Conservation (phyloP, 2,329 filamentous ascomycete genomes). For the Beauveria rudraprayagi region DNA sequence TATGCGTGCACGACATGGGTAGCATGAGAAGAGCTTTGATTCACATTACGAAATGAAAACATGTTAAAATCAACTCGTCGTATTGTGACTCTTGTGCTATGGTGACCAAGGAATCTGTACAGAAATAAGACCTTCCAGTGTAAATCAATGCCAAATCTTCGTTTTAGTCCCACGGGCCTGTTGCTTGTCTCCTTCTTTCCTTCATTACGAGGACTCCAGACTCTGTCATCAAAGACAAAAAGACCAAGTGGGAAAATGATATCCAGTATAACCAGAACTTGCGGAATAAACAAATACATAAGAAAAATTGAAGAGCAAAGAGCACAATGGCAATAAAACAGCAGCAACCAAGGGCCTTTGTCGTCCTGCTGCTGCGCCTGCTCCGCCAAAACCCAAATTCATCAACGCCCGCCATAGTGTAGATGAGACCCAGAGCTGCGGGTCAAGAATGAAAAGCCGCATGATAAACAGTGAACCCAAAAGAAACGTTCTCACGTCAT, state of each 20-base stretch:
- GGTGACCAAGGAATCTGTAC: not conserved
- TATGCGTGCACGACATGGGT: not conserved
- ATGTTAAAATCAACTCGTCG: not conserved
- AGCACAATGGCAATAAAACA: not conserved
- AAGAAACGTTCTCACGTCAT: not conserved
- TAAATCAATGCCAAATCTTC: not conserved
- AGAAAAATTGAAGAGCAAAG: not conserved
- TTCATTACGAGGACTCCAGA: not conserved
- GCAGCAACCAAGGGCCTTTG: not conserved
- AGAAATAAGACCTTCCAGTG: not conserved
- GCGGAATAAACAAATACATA: not conserved
- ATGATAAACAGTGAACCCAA: not conserved
- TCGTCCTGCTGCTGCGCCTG: not conserved
- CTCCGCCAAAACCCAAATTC: not conserved
- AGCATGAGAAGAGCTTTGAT: constrained; percentile 1
- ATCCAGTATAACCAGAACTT: not conserved
- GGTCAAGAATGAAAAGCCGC: not conserved
- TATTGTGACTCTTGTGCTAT: not conserved
- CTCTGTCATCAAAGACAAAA: not conserved
- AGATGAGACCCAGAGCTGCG: not conserved
- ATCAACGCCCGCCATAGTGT: constrained; percentile 5
- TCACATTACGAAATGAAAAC: not conserved
- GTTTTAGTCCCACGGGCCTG: not conserved
- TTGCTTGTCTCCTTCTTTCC: not conserved
- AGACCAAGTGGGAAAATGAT: not conserved